Evolutionary conservation across 2,329 filamentous ascomycete genomes (phyloP).

Genomic region (Aspergillus sp.): DNA sequence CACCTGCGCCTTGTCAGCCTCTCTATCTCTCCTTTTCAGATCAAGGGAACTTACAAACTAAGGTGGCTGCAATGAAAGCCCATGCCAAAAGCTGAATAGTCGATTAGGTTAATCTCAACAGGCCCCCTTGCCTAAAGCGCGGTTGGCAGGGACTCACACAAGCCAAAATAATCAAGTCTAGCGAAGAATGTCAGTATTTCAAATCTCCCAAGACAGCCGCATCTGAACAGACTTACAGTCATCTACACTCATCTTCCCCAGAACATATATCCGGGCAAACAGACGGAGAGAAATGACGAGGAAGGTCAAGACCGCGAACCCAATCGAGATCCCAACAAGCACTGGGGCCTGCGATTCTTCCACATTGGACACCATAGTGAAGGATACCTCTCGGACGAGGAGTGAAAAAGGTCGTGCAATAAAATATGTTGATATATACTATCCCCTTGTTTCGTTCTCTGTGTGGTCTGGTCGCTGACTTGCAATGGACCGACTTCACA

Average conservation of each 20-base stretch:
- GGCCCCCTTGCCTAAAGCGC: not conserved
- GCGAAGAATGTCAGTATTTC: constrained; percentile 3
- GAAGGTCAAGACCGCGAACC: constrained; percentile 33
- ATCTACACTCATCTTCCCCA: constrained; percentile 24
- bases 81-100: constrained; percentile 21
- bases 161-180: constrained; percentile 25
- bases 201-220: not conserved
- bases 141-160: constrained; percentile 16
- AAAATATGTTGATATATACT: not conserved
- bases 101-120: constrained; percentile 1
- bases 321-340: constrained; percentile 28
- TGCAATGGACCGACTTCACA: not conserved
- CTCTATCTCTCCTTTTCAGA: not conserved
- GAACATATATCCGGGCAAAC: constrained; percentile 35
- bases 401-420: not conserved
- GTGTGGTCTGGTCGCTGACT: not conserved
- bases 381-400: not conserved
- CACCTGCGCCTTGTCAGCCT: constrained; percentile 5
- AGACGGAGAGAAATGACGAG: constrained; percentile 33
- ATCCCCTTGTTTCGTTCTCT: not conserved
- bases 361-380: constrained; percentile 8
- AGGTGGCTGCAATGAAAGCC: constrained; percentile 31
- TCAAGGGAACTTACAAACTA: constrained; percentile 20
- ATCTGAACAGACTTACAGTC: constrained; percentile 19
- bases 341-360: constrained; percentile 28